phyloP scores from a whole-genome alignment of 2,329 filamentous ascomycete genomes.

The Colletotrichum sp. region DNA sequence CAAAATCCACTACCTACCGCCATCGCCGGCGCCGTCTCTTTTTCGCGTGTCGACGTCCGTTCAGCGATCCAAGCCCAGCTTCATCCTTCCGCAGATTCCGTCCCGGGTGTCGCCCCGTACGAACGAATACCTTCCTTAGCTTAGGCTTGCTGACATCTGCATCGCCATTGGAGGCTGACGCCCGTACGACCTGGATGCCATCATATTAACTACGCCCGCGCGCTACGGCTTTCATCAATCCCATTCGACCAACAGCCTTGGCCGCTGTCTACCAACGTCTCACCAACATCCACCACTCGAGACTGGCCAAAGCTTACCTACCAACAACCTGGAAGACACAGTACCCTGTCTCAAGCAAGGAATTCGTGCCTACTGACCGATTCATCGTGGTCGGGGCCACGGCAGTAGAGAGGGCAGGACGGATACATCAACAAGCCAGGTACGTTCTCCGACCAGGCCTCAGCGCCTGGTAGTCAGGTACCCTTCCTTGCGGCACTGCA shows the following conservation, averaged over 20 bases:
- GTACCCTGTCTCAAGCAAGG: neutral
- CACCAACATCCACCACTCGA: neutral
- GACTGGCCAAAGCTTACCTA: neutral
- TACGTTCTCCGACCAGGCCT: neutral
- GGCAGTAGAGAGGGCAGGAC: neutral
- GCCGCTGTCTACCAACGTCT: neutral
- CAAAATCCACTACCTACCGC: neutral
- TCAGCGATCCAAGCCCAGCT: neutral
- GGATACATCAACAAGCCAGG: neutral
- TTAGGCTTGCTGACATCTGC: neutral
- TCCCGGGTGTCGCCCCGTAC: neutral
- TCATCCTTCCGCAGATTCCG: neutral
- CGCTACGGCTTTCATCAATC: neutral
- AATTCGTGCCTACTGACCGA: slow-evolving; percentile 3
- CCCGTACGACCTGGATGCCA: neutral
- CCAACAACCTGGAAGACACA: neutral
- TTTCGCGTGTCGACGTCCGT: neutral
- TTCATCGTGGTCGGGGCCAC: slow-evolving; percentile 8
- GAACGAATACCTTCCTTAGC: neutral
- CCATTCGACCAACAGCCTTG: neutral
- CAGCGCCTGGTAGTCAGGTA: neutral
- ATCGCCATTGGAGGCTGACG: neutral
- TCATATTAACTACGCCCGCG: neutral
- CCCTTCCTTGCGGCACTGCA: neutral
- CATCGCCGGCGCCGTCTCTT: neutral